These are phyloP conservation scores for Bipolaris oryzae DNA, from an alignment of 2,329 filamentous ascomycete species.

Conservation along the genomic window DNA sequence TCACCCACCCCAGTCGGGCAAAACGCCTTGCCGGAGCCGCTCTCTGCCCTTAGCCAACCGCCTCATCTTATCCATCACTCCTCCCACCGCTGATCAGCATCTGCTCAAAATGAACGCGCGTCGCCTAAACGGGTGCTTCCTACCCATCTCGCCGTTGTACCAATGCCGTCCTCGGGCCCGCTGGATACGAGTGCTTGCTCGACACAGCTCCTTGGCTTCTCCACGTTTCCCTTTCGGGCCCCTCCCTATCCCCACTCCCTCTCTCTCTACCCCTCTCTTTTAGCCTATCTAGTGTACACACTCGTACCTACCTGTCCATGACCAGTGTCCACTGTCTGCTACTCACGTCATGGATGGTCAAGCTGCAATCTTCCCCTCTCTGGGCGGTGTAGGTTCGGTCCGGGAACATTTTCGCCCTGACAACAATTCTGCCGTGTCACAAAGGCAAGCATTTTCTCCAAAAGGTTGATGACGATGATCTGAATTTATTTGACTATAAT, in stretches of 20 bases:
- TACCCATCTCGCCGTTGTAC: neutral
- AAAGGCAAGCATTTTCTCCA: neutral
- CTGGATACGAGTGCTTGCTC: neutral
- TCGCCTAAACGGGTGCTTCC: neutral
- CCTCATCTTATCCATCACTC: constrained; percentile 1
- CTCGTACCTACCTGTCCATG: neutral
- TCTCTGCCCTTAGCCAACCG: neutral
- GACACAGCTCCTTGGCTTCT: neutral
- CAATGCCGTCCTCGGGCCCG: neutral
- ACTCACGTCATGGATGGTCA: neutral
- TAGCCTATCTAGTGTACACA: neutral
- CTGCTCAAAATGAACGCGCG: neutral
- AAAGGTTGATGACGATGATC: neutral
- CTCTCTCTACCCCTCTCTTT: neutral
- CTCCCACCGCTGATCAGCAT: neutral
- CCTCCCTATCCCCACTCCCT: neutral
- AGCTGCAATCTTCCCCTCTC: neutral
- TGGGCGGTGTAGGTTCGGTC: neutral
- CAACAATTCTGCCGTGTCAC: neutral
- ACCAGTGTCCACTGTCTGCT: neutral
- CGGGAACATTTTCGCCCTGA: neutral
- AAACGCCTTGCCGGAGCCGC: neutral
- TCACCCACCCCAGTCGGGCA: constrained; percentile 4
- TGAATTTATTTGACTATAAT: neutral
- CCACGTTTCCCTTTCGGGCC: neutral